phyloP scores from a whole-genome alignment of 768 basidiomycete species.

The Favolaschia claudopus region DNA sequence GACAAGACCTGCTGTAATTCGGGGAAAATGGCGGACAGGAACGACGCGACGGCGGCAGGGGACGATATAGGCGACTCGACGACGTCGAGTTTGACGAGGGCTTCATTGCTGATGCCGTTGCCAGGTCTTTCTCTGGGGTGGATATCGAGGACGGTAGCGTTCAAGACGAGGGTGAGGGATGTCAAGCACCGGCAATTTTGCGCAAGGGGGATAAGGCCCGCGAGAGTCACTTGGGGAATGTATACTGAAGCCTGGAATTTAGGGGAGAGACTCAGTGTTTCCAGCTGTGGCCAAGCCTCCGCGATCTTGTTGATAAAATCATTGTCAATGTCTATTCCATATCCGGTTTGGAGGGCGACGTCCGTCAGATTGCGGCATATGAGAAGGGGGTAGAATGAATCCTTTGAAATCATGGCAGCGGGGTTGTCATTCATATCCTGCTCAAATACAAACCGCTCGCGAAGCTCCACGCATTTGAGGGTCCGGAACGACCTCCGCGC shows the following conservation, averaged over 20 bases:
- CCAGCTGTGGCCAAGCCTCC: neutral
- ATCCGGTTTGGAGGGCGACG: neutral
- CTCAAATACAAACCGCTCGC: neutral
- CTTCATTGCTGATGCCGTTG: neutral
- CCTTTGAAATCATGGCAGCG: neutral
- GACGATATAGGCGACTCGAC: conserved; percentile 14
- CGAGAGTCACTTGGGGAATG: neutral
- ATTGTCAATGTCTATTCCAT: conserved; percentile 1
- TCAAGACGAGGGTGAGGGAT: neutral
- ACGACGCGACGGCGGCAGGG: conserved; percentile 4
- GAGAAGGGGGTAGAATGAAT: neutral
- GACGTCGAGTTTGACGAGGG: conserved; percentile 7
- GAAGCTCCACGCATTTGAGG: neutral
- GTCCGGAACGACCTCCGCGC: neutral
- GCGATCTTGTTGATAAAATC: conserved; percentile 1
- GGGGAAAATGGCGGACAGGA: conserved; percentile 14
- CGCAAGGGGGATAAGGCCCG: conserved; percentile 4
- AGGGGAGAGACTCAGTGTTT: conserved; percentile 2
- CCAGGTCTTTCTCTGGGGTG: conserved; percentile 1
- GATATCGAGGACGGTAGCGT: neutral
- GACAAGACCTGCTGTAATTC: neutral
- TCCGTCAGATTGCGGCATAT: neutral
- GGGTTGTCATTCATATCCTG: neutral
- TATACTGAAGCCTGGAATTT: neutral
- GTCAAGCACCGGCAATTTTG: neutral